Percentiles rank a stretch among this genome's conserved stretches.
Conservation (phyloP, 768 basidiomycete species). For the Pleurotus tuoliensis region DNA sequence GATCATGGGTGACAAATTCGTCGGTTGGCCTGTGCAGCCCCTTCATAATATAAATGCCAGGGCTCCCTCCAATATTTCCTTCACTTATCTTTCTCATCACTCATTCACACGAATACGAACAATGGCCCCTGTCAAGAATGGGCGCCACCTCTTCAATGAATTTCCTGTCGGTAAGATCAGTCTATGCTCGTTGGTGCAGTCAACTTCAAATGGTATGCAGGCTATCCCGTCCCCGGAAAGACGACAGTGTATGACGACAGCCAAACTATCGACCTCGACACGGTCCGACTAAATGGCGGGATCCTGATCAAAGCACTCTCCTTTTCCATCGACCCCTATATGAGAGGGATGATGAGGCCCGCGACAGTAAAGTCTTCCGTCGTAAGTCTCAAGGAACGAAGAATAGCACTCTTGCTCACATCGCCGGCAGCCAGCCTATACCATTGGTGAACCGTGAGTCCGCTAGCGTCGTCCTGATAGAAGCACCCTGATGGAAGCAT, state of each 20-base stretch:
- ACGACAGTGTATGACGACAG: constrained; percentile 34
- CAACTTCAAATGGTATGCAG: constrained; percentile 8
- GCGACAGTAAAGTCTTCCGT: constrained; percentile 17
- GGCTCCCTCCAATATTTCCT: too few relatives aligned
- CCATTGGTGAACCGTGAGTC: constrained; percentile 21
- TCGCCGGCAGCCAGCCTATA: constrained; percentile 5
- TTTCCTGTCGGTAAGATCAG: neutral
- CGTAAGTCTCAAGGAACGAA: neutral
- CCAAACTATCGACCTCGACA: constrained; percentile 40
- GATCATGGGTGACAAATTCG: too few relatives aligned
- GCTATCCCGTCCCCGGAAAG: constrained; percentile 30
- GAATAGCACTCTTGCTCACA: too few relatives aligned
- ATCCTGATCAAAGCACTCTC: constrained; percentile 40
- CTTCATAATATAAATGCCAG: too few relatives aligned
- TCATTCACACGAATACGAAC: too few relatives aligned
- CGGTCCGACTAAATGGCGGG: constrained; percentile 31
- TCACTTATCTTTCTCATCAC: too few relatives aligned
- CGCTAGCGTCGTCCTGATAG: neutral
- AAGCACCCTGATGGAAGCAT: neutral
- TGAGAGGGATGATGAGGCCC: constrained; percentile 33
- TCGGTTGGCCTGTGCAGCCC: too few relatives aligned
- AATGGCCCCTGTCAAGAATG: neutral
- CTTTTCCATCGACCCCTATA: constrained; percentile 43
- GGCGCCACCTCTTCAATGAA: constrained; percentile 5
- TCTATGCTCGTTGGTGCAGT: neutral